Conservation (phyloP, 2,329 filamentous ascomycete genomes). For the Penicillium palitans region DNA sequence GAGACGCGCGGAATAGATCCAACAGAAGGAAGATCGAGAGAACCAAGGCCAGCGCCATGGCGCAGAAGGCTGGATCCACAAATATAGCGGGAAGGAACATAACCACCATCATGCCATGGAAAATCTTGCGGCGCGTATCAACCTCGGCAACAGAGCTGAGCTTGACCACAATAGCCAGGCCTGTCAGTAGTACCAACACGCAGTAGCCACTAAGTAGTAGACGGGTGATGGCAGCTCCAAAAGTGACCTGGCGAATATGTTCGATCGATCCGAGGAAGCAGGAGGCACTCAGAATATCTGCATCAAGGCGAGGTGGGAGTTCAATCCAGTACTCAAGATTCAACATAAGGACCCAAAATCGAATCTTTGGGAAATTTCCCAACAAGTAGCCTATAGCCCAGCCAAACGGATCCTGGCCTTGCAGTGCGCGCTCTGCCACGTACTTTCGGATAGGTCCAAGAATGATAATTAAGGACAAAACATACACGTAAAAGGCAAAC, state of each 20-base stretch:
- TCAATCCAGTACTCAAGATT: constrained; percentile 74
- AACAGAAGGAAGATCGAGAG: constrained; percentile 84
- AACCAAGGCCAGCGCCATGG: constrained; percentile 75
- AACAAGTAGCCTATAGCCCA: constrained; percentile 92
- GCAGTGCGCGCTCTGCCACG: constrained; percentile 66
- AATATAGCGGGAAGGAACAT: constrained; percentile 90
- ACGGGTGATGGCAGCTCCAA: constrained; percentile 80
- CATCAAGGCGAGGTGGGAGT: constrained; percentile 55
- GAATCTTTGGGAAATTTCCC: constrained; percentile 71
- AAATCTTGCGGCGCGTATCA: constrained; percentile 93
- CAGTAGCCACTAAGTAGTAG: constrained; percentile 76
- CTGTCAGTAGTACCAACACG: constrained; percentile 65
- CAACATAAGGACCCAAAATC: constrained; percentile 67
- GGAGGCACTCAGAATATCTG: constrained; percentile 36
- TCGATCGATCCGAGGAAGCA: constrained; percentile 63
- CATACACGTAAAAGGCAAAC: constrained; percentile 79
- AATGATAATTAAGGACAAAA: constrained; percentile 64
- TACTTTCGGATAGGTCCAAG: constrained; percentile 70
- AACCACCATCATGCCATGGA: constrained; percentile 96
- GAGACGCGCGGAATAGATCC: constrained; percentile 84
- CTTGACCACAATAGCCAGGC: constrained; percentile 71
- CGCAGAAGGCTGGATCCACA: constrained; percentile 80
- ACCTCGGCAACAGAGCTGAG: constrained; percentile 81
- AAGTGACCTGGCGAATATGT: constrained; percentile 60
- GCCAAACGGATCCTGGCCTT: constrained; percentile 76